Base-by-base conservation (phyloP, 2,329 filamentous ascomycete species). In the Trichophyton rubrum region DNA sequence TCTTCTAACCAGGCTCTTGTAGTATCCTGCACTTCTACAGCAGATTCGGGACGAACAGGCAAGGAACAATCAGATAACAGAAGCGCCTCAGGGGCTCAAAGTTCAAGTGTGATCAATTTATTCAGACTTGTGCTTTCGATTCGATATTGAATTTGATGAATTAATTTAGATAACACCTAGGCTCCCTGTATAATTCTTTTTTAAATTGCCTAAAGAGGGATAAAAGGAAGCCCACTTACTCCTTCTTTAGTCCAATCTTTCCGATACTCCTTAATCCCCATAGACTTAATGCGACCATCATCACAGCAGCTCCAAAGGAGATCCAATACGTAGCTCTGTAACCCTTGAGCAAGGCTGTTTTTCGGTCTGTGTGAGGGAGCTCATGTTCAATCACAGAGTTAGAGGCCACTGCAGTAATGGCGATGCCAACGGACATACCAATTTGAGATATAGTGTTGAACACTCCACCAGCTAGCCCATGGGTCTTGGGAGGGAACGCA, bases 391-490 rank as follows among this genome's bases (percentile, higher is more conserved):
- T 20, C 8, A 64, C 59, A 8, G 56, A 47, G 49, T 59, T 62
- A 1, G 71, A 68, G 38, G 83, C 78, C 0, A 79, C 77, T 6
- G 78, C 78, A 58, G 78, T 77, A 2, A 81, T 68, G 4, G 80
- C 80, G 2, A 84, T 67, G 0, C 80, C 81, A 0, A 84, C 72
- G 0, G 78, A 76, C 24, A 75, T 78, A 0, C 82, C 82, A 60
- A 85, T 79, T 63, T 85, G 82, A 0, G 76, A 71, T 0, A 80
- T 73, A 0, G 82, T 83, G 63, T 83, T 84, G 68, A 85, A 85
- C 0, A 86, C 82, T 0, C 80, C 82, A 0, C 83, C 84, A 0
- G 82, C 82, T 0, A 86, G 71, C 0, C 79, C 80, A 61, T 85
- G 82, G 1, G 76, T 83, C 13, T 81, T 71, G 11, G 77, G 73